Conservation (phyloP, 2,329 filamentous ascomycete species). For the Diatrype stigma region DNA sequence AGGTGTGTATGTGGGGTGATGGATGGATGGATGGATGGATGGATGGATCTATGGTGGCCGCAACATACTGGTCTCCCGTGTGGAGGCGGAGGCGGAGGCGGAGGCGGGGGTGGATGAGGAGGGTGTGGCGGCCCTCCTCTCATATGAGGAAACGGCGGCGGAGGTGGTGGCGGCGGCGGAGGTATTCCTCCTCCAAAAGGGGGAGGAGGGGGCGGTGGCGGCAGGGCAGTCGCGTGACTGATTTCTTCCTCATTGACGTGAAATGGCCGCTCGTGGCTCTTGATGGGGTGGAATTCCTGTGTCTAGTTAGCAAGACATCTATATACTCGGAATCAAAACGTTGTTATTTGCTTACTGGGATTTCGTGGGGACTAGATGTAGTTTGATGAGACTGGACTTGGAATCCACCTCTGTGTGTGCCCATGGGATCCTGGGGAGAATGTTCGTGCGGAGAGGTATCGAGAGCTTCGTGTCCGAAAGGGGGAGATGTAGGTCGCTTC, state of each 20-base stretch:
- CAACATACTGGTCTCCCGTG: neutral
- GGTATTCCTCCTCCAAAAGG: constrained; percentile 14
- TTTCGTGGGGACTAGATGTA: neutral
- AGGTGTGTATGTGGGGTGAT: too few relatives aligned
- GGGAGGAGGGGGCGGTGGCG: constrained; percentile 22
- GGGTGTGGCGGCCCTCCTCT: constrained; percentile 7
- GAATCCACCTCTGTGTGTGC: neutral
- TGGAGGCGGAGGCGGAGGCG: constrained; percentile 3
- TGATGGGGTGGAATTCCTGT: neutral
- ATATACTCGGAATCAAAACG: neutral
- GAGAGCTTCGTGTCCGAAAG: neutral
- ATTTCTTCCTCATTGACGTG: neutral
- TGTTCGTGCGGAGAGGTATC: neutral
- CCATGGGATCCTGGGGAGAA: neutral
- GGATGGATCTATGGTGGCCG: too few relatives aligned
- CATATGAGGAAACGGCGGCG: constrained; percentile 13
- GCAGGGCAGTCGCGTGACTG: constrained; percentile 2
- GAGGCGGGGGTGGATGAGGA: constrained; percentile 12
- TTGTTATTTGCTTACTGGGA: neutral
- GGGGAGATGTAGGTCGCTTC: neutral
- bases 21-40: too few relatives aligned
- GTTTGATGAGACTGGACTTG: neutral
- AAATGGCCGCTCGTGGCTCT: neutral
- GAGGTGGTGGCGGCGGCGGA: neutral
- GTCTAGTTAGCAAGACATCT: neutral